Conservation (phyloP, 2,329 filamentous ascomycete genomes). For the Aspergillus fijiensis region DNA sequence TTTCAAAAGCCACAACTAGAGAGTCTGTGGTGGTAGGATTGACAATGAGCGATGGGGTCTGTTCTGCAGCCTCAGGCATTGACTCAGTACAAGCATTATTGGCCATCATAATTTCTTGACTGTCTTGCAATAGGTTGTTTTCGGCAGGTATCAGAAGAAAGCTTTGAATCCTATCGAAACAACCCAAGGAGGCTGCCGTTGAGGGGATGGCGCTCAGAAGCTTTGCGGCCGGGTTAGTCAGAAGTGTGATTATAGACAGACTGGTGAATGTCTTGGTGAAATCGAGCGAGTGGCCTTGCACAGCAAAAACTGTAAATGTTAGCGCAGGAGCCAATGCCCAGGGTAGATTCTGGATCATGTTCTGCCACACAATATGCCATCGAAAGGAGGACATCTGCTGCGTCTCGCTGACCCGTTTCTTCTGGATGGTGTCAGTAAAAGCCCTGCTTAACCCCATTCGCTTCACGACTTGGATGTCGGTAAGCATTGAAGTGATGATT, state of each 20-base stretch:
- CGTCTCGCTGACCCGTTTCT: slow-evolving; percentile 11
- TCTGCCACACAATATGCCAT: slow-evolving; percentile 15
- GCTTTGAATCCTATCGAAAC: slow-evolving; percentile 18
- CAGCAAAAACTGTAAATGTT: slow-evolving; percentile 21
- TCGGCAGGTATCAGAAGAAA: slow-evolving; percentile 11
- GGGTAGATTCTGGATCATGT: slow-evolving; percentile 21
- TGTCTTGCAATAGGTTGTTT: neutral
- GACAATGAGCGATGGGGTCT: too few species aligned
- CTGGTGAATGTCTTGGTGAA: slow-evolving; percentile 21
- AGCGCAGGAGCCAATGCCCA: slow-evolving; percentile 19
- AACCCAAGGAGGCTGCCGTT: slow-evolving; percentile 13
- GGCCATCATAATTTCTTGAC: neutral
- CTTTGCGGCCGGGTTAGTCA: slow-evolving; percentile 20
- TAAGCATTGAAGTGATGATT: slow-evolving; percentile 40
- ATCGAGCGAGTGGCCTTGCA: neutral
- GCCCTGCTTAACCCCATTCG: slow-evolving; percentile 37
- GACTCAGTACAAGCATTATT: neutral
- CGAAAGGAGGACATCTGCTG: slow-evolving; percentile 15
- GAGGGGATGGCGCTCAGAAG: slow-evolving; percentile 21
- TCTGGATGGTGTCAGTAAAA: slow-evolving; percentile 12
- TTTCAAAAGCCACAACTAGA: neutral
- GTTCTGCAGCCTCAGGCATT: neutral
- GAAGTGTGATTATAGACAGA: slow-evolving; percentile 24
- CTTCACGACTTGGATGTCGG: slow-evolving; percentile 44
- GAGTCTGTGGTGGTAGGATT: too few species aligned